Conservation (phyloP, 441 rosid species). For the Bocquillonia castaneifolia region DNA sequence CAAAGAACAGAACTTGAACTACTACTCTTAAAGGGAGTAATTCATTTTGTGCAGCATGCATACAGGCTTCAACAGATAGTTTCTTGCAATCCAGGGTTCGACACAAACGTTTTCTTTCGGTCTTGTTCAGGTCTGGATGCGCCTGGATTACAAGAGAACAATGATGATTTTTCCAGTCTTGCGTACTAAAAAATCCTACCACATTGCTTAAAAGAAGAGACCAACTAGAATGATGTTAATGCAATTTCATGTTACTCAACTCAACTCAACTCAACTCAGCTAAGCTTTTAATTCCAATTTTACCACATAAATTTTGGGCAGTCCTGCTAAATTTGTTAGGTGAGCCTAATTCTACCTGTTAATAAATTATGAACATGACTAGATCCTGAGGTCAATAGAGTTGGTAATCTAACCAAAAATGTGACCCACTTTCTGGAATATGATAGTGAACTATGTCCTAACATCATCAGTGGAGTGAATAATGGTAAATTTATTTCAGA, state of each 20-base stretch:
- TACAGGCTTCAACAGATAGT: conserved; percentile 73
- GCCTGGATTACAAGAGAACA: conserved; percentile 40
- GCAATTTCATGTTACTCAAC: neutral
- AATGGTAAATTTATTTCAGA: conserved; percentile 9
- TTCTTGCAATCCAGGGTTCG: conserved; percentile 89
- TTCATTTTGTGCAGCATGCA: conserved; percentile 93
- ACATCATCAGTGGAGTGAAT: conserved; percentile 12
- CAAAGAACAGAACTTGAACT: conserved; percentile 89
- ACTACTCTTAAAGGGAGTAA: conserved; percentile 87
- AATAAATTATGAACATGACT: conserved; percentile 21
- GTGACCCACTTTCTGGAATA: conserved; percentile 33
- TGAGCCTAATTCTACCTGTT: conserved; percentile 34
- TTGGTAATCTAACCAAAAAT: conserved; percentile 41
- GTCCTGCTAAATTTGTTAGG: conserved; percentile 25
- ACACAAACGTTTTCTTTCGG: conserved; percentile 78
- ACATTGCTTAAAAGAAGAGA: neutral
- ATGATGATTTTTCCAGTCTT: neutral
- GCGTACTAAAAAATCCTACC: neutral
- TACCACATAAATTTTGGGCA: conserved; percentile 11
- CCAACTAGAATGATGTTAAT: neutral
- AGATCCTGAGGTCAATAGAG: conserved; percentile 40
- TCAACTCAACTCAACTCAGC: no score
- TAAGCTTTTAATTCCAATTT: no score
- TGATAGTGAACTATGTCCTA: conserved; percentile 26
- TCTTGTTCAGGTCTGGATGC: conserved; percentile 76